These are phyloP conservation scores for Entoloma clypeatum DNA, from an alignment of 1,284 basidiomycete species.

Conservation along the genomic window DNA sequence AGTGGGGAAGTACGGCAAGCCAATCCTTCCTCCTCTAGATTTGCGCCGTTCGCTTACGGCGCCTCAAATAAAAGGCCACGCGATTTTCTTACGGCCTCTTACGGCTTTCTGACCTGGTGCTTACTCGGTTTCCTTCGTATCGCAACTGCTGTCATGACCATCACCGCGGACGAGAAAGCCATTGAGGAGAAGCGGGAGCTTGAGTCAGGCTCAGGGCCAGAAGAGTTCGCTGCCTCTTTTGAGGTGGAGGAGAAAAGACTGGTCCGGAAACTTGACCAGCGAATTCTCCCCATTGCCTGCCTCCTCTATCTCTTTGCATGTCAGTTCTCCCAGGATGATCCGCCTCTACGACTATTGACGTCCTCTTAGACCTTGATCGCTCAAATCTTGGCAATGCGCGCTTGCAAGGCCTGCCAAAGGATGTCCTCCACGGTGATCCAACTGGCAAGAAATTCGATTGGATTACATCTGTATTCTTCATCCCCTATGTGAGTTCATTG, in stretches of 20 bases:
- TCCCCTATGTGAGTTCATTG: conserved; percentile 59
- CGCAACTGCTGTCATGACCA: no score
- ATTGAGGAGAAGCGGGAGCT: conserved; percentile 22
- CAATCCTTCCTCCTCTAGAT: no score
- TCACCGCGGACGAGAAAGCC: no score
- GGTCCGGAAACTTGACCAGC: conserved; percentile 60
- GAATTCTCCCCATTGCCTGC: conserved; percentile 69
- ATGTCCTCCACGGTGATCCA: conserved; percentile 62
- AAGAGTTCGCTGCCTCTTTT: no score
- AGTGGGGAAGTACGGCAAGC: no score
- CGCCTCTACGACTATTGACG: not conserved
- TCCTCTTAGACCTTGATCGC: conserved; percentile 58
- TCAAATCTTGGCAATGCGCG: conserved; percentile 76
- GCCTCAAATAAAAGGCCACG: no score
- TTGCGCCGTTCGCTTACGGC: no score
- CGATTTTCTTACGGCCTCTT: no score
- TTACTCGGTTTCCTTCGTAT: no score
- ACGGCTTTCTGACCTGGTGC: no score
- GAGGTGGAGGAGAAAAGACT: conserved; percentile 55
- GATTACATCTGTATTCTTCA: conserved; percentile 72
- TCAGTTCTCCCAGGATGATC: conserved; percentile 33
- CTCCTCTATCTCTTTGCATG: conserved; percentile 74
- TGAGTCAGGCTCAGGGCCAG: conserved; percentile 11
- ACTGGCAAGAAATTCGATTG: conserved; percentile 67
- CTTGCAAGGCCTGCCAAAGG: conserved; percentile 62